Evolutionary conservation across 441 rosid species (phyloP), one percentile per base, ranked within the genome.

Genomic region (Kokia cookei): DNA sequence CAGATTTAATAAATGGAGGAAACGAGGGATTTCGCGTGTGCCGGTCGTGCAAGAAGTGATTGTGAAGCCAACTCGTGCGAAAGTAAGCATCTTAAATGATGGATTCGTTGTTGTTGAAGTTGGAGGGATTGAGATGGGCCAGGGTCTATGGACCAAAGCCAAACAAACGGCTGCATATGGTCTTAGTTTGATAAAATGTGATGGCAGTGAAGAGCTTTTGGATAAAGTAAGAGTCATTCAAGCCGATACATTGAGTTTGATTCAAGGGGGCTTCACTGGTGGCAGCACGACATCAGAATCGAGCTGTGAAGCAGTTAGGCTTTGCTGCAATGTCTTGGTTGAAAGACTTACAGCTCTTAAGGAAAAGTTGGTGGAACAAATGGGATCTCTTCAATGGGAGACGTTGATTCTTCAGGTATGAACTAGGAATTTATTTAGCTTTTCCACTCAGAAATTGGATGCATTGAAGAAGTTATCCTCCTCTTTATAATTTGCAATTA

Each of bases 81-180:
- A 12, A 43, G 98, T 93, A 51, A 88, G 97, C 75, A 83, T 96
- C 37, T 74, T 96, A 19, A 75, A 88, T 2, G 99, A 93, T 37
- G 98, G 97, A 2, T 96, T 97, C 15, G 35, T 96, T 72, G 93
- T 62, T 59, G 96, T 89, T 76, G 98, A 96, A 86, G 92, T 96
- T 75, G 97, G 93, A 65, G 97, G 98, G 29, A 84, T 85, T 82
- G 69, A 65, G 32, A 6, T 65, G 54, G 54, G 69, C 24, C 69
- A 65, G 40, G 71, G 55, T 47, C 55, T 66, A 51, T 66, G 71
- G 71, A 66, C 71, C 11, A 66, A 66, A 47, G 71, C 15, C 10
- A 47, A 66, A 47, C 71, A 66, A 32, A 14, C 15, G 40, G 12
- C 57, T 47, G 71, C 71, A 66, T 66, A 66, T 47, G 71, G 40